These are phyloP conservation scores for Lipomyces starkeyi DNA, from an alignment of 805 yeast genomes.

Conservation along the genomic window DNA sequence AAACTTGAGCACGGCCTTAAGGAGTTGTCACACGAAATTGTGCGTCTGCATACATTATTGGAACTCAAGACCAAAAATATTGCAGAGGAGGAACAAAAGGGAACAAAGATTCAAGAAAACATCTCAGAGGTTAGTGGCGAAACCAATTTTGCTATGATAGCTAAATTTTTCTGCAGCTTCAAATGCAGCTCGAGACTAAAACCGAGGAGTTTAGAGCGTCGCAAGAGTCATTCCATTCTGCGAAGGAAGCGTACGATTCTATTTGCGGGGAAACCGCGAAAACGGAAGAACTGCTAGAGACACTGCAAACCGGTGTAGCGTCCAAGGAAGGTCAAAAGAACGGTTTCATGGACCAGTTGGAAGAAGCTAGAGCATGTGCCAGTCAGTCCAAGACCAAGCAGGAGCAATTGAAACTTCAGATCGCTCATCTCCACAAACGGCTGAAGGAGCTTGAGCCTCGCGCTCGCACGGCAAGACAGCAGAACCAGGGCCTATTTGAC, in stretches of 20 bases:
- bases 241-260: constrained; percentile 53
- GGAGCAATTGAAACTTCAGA: constrained; percentile 64
- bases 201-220: constrained; percentile 49
- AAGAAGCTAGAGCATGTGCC: constrained; percentile 60
- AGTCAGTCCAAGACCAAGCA: constrained; percentile 60
- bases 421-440: constrained; percentile 62
- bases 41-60: constrained; percentile 68
- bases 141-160: constrained; percentile 11
- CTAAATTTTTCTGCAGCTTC: constrained; percentile 6
- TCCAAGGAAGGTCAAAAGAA: constrained; percentile 76
- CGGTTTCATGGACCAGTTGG: constrained; percentile 75
- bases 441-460: constrained; percentile 56
- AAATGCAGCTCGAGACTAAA: constrained; percentile 43
- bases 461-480: constrained; percentile 59
- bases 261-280: constrained; percentile 57
- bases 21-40: constrained; percentile 63
- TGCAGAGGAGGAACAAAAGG: constrained; percentile 57
- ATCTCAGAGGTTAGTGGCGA: constrained; percentile 47
- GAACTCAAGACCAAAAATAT: constrained; percentile 64
- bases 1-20: constrained; percentile 65
- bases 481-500: constrained; percentile 51
- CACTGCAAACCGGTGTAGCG: constrained; percentile 88
- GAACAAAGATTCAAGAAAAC: constrained; percentile 46
- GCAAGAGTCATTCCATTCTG: constrained; percentile 54
- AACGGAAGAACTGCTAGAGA: constrained; percentile 80